Conservation (phyloP, 331 rosid species). For the Dryas integrifolia region DNA sequence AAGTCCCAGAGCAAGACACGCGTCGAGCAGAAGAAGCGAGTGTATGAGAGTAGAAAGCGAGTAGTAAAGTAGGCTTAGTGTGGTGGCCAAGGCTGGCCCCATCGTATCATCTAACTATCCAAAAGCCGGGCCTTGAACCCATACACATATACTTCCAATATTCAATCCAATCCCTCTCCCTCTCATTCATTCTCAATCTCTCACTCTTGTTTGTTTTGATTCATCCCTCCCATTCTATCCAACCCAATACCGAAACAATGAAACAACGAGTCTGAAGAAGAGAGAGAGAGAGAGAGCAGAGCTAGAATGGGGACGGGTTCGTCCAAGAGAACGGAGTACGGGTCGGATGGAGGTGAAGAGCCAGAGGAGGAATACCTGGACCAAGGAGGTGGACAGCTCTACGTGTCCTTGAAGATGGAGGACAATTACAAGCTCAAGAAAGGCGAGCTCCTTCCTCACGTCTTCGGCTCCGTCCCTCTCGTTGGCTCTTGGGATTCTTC, state of each 20-base stretch:
- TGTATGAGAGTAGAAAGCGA: background rate
- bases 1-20: background rate
- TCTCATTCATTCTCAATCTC: constrained; percentile 33
- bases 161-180: background rate
- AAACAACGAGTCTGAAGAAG: no score
- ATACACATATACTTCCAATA: background rate
- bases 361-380: constrained; percentile 46
- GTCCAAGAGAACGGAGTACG: constrained; percentile 54
- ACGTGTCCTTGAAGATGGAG: constrained; percentile 92
- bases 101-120: background rate
- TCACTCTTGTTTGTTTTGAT: constrained; percentile 7
- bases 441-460: constrained; percentile 82
- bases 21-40: background rate
- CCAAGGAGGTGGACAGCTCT: constrained; percentile 78
- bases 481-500: constrained; percentile 92
- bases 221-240: constrained; percentile 23
- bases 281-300: constrained; percentile 4
- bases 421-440: constrained; percentile 57
- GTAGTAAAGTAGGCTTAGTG: no score
- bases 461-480: constrained; percentile 85
- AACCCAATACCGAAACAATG: no score
- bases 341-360: constrained; percentile 45
- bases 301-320: constrained; percentile 60
- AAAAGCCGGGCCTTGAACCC: no score
- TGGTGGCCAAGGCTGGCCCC: background rate